Evolutionary conservation across 169 alveolate species (phyloP).

Genomic region (Plasmodium reichenowi): DNA sequence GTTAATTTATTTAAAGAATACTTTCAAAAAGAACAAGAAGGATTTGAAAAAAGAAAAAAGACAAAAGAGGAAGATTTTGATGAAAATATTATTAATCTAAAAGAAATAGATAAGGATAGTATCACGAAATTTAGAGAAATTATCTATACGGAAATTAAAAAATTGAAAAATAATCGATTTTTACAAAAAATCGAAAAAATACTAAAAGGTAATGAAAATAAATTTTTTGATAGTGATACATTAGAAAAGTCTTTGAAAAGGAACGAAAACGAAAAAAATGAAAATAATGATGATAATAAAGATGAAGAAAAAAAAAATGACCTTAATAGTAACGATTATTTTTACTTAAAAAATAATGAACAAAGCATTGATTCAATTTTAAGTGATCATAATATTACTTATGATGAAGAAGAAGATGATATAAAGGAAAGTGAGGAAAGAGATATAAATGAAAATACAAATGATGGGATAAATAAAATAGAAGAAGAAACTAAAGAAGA

Average conservation of each 20-base stretch:
- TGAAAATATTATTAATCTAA: constrained; percentile 10
- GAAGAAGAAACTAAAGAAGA: background rate
- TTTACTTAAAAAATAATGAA: constrained; percentile 3
- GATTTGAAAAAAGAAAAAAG: constrained; percentile 2
- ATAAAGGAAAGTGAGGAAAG: background rate
- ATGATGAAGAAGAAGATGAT: constrained; percentile 28
- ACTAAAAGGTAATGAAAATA: constrained; percentile 34
- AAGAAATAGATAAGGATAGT: constrained; percentile 50
- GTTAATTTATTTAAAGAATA: constrained; percentile 38
- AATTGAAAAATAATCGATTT: constrained; percentile 29
- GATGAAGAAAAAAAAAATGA: background rate
- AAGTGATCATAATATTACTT: constrained; percentile 16
- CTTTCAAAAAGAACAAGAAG: constrained; percentile 10
- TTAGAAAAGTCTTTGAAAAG: constrained; percentile 8
- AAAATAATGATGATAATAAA: background rate
- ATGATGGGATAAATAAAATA: background rate
- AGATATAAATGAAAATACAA: background rate
- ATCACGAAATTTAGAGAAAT: constrained; percentile 60
- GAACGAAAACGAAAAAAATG: background rate
- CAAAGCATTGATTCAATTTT: constrained; percentile 55
- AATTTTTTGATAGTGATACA: constrained; percentile 34
- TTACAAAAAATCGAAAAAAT: constrained; percentile 27
- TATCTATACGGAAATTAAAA: constrained; percentile 70
- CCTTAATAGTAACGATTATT: background rate
- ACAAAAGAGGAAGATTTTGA: background rate